Conservation (phyloP, 495 filamentous ascomycete species). For the Letharia lupina region DNA sequence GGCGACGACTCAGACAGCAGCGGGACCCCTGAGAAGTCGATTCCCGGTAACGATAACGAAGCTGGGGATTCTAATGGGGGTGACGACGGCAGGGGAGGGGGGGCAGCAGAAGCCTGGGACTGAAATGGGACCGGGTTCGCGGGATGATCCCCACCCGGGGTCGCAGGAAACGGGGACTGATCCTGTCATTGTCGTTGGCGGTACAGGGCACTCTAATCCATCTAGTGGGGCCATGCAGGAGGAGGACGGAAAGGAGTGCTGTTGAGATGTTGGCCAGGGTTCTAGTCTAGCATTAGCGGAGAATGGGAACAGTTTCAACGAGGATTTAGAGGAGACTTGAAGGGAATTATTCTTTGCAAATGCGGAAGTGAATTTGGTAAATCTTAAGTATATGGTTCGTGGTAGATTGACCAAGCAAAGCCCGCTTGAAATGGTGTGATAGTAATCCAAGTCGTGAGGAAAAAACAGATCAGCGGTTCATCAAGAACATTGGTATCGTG, state of each 20-base stretch:
- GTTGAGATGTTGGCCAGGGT: neutral
- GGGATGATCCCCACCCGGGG: neutral
- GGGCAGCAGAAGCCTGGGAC: no score
- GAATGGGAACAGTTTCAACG: neutral
- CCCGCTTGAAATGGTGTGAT: neutral
- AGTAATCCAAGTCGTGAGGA: neutral
- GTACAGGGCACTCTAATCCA: neutral
- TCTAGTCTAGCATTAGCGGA: neutral
- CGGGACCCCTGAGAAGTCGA: no score
- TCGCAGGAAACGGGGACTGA: neutral
- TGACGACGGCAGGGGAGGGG: no score
- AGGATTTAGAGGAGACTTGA: no score
- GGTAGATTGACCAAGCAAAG: neutral
- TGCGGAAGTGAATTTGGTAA: neutral
- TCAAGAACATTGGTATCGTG: conserved; percentile 21
- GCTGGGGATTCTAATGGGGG: no score
- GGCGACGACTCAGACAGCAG: neutral
- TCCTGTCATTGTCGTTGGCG: neutral
- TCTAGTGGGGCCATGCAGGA: neutral
- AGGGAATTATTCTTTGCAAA: neutral
- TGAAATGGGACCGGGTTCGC: neutral
- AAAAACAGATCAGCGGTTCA: conserved; percentile 5
- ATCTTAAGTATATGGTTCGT: neutral
- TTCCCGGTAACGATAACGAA: no score
- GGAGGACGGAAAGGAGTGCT: neutral